phyloP scores from a whole-genome alignment of 768 basidiomycete genomes.

The Lactifluus subvellereus region DNA sequence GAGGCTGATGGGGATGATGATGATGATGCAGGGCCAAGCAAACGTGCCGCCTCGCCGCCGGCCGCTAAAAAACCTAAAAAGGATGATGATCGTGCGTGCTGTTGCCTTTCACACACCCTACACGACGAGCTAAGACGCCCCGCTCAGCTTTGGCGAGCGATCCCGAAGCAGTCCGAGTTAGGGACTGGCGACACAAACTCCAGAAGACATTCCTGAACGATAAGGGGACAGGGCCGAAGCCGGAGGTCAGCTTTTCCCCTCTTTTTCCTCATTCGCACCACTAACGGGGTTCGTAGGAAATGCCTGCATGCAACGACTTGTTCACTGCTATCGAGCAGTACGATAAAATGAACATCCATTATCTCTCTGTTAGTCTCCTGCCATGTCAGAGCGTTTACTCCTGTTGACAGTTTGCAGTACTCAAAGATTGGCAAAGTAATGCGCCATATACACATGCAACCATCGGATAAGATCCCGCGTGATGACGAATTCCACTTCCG shows the following conservation, averaged over 20 bases:
- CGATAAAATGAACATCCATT: conserved; percentile 69
- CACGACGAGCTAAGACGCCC: neutral
- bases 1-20: conserved; percentile 32
- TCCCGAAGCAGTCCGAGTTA: conserved; percentile 66
- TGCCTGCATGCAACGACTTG: conserved; percentile 63
- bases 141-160: conserved; percentile 45
- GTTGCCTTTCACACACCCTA: conserved; percentile 30
- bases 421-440: conserved; percentile 86
- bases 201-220: conserved; percentile 80
- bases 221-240: conserved; percentile 51
- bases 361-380: conserved; percentile 45
- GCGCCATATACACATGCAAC: conserved; percentile 70
- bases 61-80: conserved; percentile 61
- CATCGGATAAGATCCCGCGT: conserved; percentile 50
- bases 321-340: conserved; percentile 76
- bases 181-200: conserved; percentile 88
- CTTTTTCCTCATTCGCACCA: neutral
- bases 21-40: conserved; percentile 41
- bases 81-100: conserved; percentile 55
- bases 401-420: conserved; percentile 34
- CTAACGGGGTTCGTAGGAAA: conserved; percentile 47
- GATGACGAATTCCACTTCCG: conserved; percentile 67
- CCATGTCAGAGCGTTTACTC: neutral
- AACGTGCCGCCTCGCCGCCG: conserved; percentile 49
- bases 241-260: conserved; percentile 44